These are phyloP conservation scores for Poa pratensis DNA, from an alignment of 176 grass and related monocot genomes.

Conservation along the genomic window DNA sequence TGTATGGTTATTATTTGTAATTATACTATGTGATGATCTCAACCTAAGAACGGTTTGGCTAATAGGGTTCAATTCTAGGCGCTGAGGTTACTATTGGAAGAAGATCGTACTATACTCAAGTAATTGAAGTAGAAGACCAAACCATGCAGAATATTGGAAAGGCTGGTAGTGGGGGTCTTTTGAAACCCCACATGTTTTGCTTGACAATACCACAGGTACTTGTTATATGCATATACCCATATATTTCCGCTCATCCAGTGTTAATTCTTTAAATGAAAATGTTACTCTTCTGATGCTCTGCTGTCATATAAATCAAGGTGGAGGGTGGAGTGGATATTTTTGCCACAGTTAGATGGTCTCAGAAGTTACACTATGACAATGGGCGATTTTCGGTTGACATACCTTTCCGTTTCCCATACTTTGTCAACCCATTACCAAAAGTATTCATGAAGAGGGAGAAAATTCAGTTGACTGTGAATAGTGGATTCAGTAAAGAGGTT, in stretches of 20 bases:
- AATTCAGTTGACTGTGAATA: slow-evolving; percentile 85
- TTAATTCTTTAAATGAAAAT: slow-evolving; percentile 25
- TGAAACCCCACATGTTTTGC: slow-evolving; percentile 77
- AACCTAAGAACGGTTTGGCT: slow-evolving; percentile 93
- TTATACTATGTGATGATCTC: slow-evolving; percentile 47
- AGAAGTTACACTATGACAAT: slow-evolving; percentile 80
- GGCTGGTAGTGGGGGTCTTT: slow-evolving; percentile 53
- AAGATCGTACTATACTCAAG: slow-evolving; percentile 67
- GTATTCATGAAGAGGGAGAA: slow-evolving; percentile 91
- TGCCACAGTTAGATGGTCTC: slow-evolving; percentile 81
- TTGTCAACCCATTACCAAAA: slow-evolving; percentile 78
- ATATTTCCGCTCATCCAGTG: not conserved
- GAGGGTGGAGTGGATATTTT: slow-evolving; percentile 85
- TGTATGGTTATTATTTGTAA: slow-evolving; percentile 20
- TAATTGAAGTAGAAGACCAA: slow-evolving; percentile 71
- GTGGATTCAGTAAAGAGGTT: slow-evolving; percentile 80
- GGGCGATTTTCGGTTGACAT: slow-evolving; percentile 72
- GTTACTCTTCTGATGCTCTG: slow-evolving; percentile 26
- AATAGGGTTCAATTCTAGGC: slow-evolving; percentile 99
- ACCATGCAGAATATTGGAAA: slow-evolving; percentile 40
- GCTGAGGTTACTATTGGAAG: slow-evolving; percentile 79
- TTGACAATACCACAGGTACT: slow-evolving; percentile 81
- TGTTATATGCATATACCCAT: slow-evolving; percentile 27
- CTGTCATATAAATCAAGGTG: slow-evolving; percentile 55
- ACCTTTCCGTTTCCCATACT: slow-evolving; percentile 86